Percentiles rank a stretch among this genome's conserved stretches.
Evolutionary conservation across 1,284 basidiomycete species (phyloP).

Genomic region (Mycena citricolor): DNA sequence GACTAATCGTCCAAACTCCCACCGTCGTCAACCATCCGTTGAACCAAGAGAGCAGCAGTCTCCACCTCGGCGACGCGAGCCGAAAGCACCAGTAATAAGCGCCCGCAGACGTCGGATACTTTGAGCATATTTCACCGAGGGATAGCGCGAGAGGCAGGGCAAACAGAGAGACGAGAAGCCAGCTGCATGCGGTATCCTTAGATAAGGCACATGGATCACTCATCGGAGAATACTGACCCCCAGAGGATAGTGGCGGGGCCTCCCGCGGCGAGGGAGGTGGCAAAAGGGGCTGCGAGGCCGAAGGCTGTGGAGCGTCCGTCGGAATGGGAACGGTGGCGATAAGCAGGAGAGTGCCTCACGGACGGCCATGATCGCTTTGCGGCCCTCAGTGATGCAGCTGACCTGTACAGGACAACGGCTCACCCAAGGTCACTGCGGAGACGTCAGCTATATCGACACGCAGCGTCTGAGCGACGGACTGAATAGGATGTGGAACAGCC

Average conservation of each 20-base stretch:
- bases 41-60: slow-evolving; percentile 52
- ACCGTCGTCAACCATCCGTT: slow-evolving; percentile 58
- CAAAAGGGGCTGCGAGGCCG: slow-evolving; percentile 51
- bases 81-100: slow-evolving; percentile 60
- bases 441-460: neutral
- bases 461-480: slow-evolving; percentile 37
- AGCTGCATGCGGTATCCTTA: slow-evolving; percentile 32
- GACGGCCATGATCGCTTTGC: slow-evolving; percentile 52
- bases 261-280: slow-evolving; percentile 51
- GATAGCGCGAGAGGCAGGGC: slow-evolving; percentile 49
- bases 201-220: neutral
- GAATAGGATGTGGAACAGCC: slow-evolving; percentile 46
- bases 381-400: neutral
- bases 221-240: slow-evolving; percentile 38
- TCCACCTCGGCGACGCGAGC: slow-evolving; percentile 42
- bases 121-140: slow-evolving; percentile 54
- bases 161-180: slow-evolving; percentile 46
- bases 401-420: slow-evolving; percentile 14
- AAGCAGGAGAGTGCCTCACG: slow-evolving; percentile 38
- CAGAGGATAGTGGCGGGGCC: slow-evolving; percentile 54
- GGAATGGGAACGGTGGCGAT: neutral
- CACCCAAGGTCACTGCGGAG: slow-evolving; percentile 47
- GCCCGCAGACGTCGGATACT: slow-evolving; percentile 57
- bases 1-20: slow-evolving; percentile 54
- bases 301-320: slow-evolving; percentile 39